Evolutionary conservation across 176 grass and related monocot species (phyloP).

Genomic region (Neostapfia colusana): DNA sequence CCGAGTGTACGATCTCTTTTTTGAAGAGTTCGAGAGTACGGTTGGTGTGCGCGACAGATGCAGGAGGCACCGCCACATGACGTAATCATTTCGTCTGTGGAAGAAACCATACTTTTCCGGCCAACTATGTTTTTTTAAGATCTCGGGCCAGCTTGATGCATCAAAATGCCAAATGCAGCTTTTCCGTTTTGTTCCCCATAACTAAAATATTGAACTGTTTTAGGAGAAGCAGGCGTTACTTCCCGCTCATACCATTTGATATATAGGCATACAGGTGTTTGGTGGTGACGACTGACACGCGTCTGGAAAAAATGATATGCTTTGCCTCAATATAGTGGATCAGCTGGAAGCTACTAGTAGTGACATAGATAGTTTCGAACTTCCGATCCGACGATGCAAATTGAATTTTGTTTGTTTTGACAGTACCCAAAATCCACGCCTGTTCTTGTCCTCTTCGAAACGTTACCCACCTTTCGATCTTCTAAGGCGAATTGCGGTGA

Average conservation of each 20-base stretch:
- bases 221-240: neutral
- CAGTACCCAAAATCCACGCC: neutral
- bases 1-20: neutral
- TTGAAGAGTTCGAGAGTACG: neutral
- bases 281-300: too few relatives aligned
- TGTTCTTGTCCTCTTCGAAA: neutral
- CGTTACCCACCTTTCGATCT: too few relatives aligned
- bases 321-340: too few relatives aligned
- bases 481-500: too few relatives aligned
- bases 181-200: neutral
- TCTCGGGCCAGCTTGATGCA: neutral
- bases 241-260: too few relatives aligned
- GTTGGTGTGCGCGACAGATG: neutral
- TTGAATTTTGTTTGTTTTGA: neutral
- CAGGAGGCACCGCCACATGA: neutral
- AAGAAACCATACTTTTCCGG: neutral
- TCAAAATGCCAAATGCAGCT: neutral
- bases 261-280: too few relatives aligned
- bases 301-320: too few relatives aligned
- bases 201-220: neutral
- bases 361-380: neutral
- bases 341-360: too few relatives aligned
- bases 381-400: neutral
- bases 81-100: constrained; percentile 11
- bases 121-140: too few relatives aligned